These are phyloP conservation scores for Thraustochytrium striatum DNA, from an alignment of 352 stramenopile species.

Conservation along the genomic window DNA sequence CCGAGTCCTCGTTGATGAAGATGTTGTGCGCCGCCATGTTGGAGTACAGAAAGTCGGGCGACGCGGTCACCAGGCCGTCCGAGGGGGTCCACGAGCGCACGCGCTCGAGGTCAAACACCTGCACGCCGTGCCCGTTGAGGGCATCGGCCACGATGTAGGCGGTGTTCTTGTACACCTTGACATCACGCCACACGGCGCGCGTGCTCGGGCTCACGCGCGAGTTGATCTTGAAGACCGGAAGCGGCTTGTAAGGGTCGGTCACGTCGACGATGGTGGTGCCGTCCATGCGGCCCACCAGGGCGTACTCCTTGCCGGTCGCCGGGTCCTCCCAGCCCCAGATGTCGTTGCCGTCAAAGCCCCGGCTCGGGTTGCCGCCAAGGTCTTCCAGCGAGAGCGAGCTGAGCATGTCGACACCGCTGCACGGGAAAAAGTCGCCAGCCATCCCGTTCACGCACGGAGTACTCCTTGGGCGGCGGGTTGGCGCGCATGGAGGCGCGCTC, in stretches of 20 bases:
- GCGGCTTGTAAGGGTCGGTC: constrained; percentile 6
- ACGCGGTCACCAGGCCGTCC: neutral
- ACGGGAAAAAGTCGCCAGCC: neutral
- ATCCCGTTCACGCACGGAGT: neutral
- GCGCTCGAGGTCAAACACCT: constrained; percentile 54
- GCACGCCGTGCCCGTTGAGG: constrained; percentile 41
- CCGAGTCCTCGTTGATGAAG: constrained; percentile 49
- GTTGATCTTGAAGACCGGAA: neutral
- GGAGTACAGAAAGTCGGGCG: neutral
- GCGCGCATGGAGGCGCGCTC: neutral
- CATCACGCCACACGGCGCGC: constrained; percentile 49
- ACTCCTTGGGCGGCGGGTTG: neutral
- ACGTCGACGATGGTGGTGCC: constrained; percentile 20
- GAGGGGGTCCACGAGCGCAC: constrained; percentile 1
- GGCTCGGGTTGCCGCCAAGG: neutral
- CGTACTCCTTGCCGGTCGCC: constrained; percentile 4
- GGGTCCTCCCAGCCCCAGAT: constrained; percentile 39
- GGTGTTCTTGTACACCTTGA: too few relatives aligned
- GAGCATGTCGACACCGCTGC: constrained; percentile 12
- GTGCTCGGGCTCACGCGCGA: constrained; percentile 34
- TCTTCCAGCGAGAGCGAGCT: neutral
- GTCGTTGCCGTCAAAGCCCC: neutral
- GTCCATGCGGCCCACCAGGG: neutral
- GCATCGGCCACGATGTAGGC: constrained; percentile 54
- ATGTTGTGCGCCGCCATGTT: constrained; percentile 52